phyloP scores from a whole-genome alignment of 1,284 basidiomycete genomes.

The Macrocybe sp. region DNA sequence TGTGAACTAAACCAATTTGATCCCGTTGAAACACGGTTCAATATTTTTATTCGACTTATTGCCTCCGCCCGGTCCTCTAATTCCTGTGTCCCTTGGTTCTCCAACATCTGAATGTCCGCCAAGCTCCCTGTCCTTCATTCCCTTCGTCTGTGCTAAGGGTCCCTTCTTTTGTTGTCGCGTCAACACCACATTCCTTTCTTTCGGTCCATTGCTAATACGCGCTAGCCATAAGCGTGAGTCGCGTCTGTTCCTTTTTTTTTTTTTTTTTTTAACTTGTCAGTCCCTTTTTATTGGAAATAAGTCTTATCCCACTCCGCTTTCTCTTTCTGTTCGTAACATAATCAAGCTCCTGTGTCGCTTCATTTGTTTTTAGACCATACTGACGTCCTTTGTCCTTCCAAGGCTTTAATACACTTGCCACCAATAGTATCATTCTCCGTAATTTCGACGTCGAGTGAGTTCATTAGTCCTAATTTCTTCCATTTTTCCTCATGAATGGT shows the following conservation, averaged over 20 bases:
- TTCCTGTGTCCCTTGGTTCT: constrained; percentile 26
- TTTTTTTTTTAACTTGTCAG: constrained; percentile 2
- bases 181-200: constrained; percentile 10
- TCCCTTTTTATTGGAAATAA: not conserved
- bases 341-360: constrained; percentile 5
- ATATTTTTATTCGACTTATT: constrained; percentile 29
- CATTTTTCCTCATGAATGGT: not conserved
- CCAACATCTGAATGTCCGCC: constrained; percentile 16
- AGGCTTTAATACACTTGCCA: constrained; percentile 20
- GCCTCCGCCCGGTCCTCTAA: constrained; percentile 34
- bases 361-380: no score
- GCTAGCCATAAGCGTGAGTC: constrained; percentile 19
- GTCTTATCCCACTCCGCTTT: constrained; percentile 10
- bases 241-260: constrained; percentile 13
- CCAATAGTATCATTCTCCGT: constrained; percentile 11
- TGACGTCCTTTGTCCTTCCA: constrained; percentile 9
- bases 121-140: constrained; percentile 2
- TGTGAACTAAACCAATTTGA: constrained; percentile 26
- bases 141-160: constrained; percentile 8
- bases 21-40: constrained; percentile 34
- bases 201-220: constrained; percentile 3
- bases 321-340: constrained; percentile 8
- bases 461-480: constrained; percentile 7
- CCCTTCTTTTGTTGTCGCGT: constrained; percentile 7
- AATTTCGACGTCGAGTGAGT: constrained; percentile 11